Percentiles rank a stretch among this genome's conserved stretches.
Evolutionary conservation across 2,329 filamentous ascomycete species (phyloP).

Genomic region (Neurospora sp.): DNA sequence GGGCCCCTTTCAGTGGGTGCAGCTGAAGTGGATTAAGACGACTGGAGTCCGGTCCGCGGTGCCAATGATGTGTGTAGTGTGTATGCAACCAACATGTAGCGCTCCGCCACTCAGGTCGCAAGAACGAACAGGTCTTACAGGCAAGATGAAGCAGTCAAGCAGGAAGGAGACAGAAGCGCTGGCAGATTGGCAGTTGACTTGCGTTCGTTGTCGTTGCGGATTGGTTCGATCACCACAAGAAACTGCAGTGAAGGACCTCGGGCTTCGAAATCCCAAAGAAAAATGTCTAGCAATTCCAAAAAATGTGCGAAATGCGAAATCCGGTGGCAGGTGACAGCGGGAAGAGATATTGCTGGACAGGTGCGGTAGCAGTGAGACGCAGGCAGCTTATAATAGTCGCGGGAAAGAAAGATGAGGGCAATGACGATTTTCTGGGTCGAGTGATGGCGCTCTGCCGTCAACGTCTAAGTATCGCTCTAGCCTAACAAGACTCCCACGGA

Average conservation of each 20-base stretch:
- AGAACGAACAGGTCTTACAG: not conserved
- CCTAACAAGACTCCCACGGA: not conserved
- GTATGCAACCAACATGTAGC: not conserved
- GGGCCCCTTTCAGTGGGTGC: not conserved
- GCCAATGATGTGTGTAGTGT: not conserved
- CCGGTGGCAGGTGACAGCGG: not conserved
- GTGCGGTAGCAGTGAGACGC: not conserved
- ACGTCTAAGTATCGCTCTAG: not conserved
- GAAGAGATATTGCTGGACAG: not conserved
- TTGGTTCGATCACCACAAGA: not conserved
- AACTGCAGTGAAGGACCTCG: not conserved
- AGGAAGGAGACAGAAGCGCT: not conserved
- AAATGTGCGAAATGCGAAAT: not conserved
- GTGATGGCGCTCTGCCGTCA: not conserved
- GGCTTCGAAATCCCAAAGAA: not conserved
- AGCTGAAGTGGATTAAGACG: not conserved
- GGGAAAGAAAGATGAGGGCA: not conserved
- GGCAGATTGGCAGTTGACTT: not conserved
- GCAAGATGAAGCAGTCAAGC: not conserved
- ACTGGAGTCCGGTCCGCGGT: not conserved
- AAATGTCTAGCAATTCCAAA: not conserved
- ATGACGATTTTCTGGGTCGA: conserved; percentile 3
- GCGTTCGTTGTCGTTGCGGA: not conserved
- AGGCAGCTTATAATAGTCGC: not conserved
- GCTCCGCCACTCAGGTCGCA: not conserved